Base-by-base conservation (phyloP, 257 asterid species). In the Nicotiana noctiflora region DNA sequence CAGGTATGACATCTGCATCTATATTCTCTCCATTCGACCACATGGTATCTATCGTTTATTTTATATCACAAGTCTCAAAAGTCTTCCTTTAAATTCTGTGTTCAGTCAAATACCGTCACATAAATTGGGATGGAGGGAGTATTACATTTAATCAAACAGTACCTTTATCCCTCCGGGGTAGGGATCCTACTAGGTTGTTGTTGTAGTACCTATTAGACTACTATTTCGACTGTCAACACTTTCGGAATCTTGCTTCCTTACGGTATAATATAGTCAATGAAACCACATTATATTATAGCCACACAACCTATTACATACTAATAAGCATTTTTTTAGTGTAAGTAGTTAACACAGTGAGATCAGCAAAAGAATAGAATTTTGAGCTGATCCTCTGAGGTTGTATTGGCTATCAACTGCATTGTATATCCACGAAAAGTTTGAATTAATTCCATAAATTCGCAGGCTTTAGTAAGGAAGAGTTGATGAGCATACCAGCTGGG, bases 381-480 rank as follows among this genome's bases (percentile, higher is more conserved):
- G 76, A 40, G 34, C 18, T 44, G 77, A 70, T 70, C 57, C 34
- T n/a, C 77, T 40, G 34, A 72, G 60, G 60, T 46, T 46, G 40
- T 13, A 23, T 23, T 3, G 14, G 13, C 32, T 68, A 12, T 40
- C 3, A 8, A 40, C 49, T 40, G 23, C 4, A 40, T 68, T 68
- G 56, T 19, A 67, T 67, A 7, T 27, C 31, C 0, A 3, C 3
- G 7, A 27, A 23, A 6, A 6, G 25, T 0, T 23, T 74, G 78
- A 74, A 49, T 49, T 13, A 14, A 23, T 8, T 49, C 21, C 8
- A 23, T 23, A 23, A 2, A 56, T 83, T 82, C 85, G 27, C 90
- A 95, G 97, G 97, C 75, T 91, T 95, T 78, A 95, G 95, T n/a
- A 87, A 87, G 89, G 97, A 92, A 80, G 99, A 95, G 89, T 87